Evolutionary conservation across 1,284 basidiomycete genomes (phyloP).

Genomic region (Ceratobasidium sp.): DNA sequence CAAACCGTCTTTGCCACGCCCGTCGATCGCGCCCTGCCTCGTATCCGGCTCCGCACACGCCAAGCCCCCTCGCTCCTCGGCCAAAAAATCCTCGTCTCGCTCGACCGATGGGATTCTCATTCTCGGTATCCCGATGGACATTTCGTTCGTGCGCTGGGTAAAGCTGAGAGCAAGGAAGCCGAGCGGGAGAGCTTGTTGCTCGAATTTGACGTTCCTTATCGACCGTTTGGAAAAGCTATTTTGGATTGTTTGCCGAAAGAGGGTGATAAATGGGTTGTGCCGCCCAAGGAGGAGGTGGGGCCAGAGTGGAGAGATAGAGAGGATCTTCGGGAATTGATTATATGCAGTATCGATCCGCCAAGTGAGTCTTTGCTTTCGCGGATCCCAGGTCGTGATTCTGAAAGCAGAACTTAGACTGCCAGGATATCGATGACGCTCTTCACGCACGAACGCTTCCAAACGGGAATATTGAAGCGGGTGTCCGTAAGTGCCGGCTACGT

Average conservation of each 20-base stretch:
- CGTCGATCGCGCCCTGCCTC: conserved; percentile 91
- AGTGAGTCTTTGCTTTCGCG: conserved; percentile 63
- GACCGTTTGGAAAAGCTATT: conserved; percentile 96
- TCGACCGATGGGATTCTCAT: conserved; percentile 90
- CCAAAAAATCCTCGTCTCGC: conserved; percentile 96
- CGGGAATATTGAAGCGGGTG: conserved; percentile 97
- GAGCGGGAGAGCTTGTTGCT: conserved; percentile 95
- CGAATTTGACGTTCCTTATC: conserved; percentile 97
- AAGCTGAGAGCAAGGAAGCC: conserved; percentile 94
- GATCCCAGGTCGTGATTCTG: not conserved
- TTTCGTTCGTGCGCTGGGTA: conserved; percentile 93
- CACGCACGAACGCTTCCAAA: conserved; percentile 92
- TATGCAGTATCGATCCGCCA: conserved; percentile 98
- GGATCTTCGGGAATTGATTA: conserved; percentile 87
- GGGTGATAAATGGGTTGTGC: conserved; percentile 95
- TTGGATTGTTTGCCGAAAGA: conserved; percentile 91
- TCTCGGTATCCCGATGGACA: conserved; percentile 98
- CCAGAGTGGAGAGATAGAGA: conserved; percentile 88
- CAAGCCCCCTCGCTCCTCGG: conserved; percentile 91
- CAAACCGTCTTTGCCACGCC: conserved; percentile 97
- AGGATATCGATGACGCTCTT: conserved; percentile 99
- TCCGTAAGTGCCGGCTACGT: conserved; percentile 82
- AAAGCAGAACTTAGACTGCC: conserved; percentile 76
- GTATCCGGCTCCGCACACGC: conserved; percentile 94
- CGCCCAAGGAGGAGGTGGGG: conserved; percentile 72